These are phyloP conservation scores for Camellia japonica DNA, from an alignment of 148 eudicot species.

Conservation along the genomic window DNA sequence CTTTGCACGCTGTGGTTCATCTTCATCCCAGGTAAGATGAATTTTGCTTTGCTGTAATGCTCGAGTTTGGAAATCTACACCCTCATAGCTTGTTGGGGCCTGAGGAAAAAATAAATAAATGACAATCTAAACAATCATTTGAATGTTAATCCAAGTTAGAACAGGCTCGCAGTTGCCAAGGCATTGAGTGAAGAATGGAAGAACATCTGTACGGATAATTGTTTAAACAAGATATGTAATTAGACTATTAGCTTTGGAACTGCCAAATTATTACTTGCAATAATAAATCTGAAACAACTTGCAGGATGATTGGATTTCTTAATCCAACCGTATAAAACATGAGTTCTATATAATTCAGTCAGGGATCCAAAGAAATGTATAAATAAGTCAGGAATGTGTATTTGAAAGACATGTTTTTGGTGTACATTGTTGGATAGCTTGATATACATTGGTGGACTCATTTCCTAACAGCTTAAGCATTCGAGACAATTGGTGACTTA, in stretches of 20 bases:
- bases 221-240: not conserved
- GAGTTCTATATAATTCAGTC: not conserved
- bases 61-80: conserved; percentile 71
- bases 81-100: conserved; percentile 77
- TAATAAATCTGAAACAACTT: not conserved
- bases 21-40: conserved; percentile 87
- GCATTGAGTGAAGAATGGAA: not conserved
- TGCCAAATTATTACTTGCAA: not conserved
- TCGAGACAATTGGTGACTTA: too few relatives aligned
- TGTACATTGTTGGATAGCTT: too few relatives aligned
- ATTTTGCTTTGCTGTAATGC: conserved; percentile 84
- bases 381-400: not conserved
- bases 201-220: not conserved
- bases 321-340: not conserved
- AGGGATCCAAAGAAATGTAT: not conserved
- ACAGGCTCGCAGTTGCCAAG: not conserved
- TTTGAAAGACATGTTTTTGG: not conserved
- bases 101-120: conserved; percentile 20
- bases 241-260: not conserved
- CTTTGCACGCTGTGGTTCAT: conserved; percentile 82
- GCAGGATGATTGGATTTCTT: not conserved
- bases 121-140: not conserved
- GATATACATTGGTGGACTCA: too few relatives aligned
- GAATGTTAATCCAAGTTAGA: not conserved
- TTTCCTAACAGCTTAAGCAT: too few relatives aligned